Evolutionary conservation across 2,329 filamentous ascomycete genomes (phyloP).

Genomic region (Arthrobotrys entomopaga): DNA sequence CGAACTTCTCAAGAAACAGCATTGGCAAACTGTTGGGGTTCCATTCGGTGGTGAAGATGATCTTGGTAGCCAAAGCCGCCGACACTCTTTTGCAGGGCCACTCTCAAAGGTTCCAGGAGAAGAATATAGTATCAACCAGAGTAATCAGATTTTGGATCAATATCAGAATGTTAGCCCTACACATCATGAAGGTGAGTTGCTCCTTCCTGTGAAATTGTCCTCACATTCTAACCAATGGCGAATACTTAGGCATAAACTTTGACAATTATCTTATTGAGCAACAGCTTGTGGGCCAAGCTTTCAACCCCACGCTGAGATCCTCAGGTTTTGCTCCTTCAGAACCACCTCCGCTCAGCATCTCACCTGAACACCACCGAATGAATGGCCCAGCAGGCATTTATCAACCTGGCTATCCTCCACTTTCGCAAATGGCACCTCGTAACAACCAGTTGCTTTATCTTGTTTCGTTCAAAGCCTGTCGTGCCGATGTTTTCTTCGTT

Average conservation of each 20-base stretch:
- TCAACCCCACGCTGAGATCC: slow-evolving; percentile 29
- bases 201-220: slow-evolving; percentile 59
- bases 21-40: slow-evolving; percentile 76
- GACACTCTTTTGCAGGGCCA: slow-evolving; percentile 77
- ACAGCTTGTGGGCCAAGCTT: slow-evolving; percentile 60
- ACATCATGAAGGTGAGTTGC: slow-evolving; percentile 60
- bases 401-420: slow-evolving; percentile 34
- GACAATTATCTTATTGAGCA: slow-evolving; percentile 62
- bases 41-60: slow-evolving; percentile 68
- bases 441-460: slow-evolving; percentile 80
- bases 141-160: slow-evolving; percentile 63
- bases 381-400: slow-evolving; percentile 42
- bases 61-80: slow-evolving; percentile 75
- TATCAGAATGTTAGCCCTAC: slow-evolving; percentile 61
- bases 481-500: slow-evolving; percentile 96
- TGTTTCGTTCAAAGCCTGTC: slow-evolving; percentile 94
- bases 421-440: slow-evolving; percentile 53
- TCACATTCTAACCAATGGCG: slow-evolving; percentile 60
- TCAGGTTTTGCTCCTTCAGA: slow-evolving; percentile 38
- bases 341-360: slow-evolving; percentile 55
- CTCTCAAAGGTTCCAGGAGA: slow-evolving; percentile 56
- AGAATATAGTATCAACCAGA: slow-evolving; percentile 65
- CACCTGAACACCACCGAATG: slow-evolving; percentile 56
- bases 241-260: slow-evolving; percentile 30
- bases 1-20: slow-evolving; percentile 73